Base-by-base conservation (phyloP, 768 basidiomycete species). In the Austroboletus eburneus region DNA sequence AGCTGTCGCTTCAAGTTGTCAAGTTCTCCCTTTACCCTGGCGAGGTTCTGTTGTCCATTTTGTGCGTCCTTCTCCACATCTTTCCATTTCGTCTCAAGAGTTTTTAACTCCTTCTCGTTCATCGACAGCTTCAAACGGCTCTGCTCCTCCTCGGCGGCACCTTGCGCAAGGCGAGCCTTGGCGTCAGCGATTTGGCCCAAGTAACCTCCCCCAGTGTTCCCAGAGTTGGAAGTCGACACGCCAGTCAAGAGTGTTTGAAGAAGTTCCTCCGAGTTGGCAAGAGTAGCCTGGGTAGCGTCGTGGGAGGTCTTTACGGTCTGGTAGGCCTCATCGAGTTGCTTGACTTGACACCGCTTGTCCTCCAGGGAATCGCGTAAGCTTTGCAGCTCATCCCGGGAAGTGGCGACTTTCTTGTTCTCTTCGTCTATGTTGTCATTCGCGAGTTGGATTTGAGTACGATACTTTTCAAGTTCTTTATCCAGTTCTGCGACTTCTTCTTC, bases 141-240 rank as follows among this genome's bases (percentile, higher is more conserved):
- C 60, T 94, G 90, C 57, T 94, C 85, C 54, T 90, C 89, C 56
- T 93, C 92, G 0, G 93, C 85, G 8, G 77, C 72, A 0, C 83
- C 85, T 43, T 89, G 85, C 0, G 91, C 82, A 0, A 86, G 68
- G 3, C 81, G 80, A 2, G 79, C 79, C 56, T 83, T 82, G 0
- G 93, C 89, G 13, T 90, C 83, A 1, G 93, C 88, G 34, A 99
- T 79, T 64, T 97, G 94, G 17, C 93, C 96, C 82, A 98, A 86
- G 66, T 97, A 98, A 0, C 96, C 96, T 3, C 93, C 91, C 9
- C 87, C 84, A 16, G 81, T 78, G 33, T 81, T 82, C 48, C 79
- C 81, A 23, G 74, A 67, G 42, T 76, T 76, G 33, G 71, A 75
- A 4, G 87, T 85, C 2, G 92, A 83, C 9, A 97, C 80, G 36